Evolutionary conservation across 441 rosid genomes (phyloP).

Genomic region (Gossypium lobatum): DNA sequence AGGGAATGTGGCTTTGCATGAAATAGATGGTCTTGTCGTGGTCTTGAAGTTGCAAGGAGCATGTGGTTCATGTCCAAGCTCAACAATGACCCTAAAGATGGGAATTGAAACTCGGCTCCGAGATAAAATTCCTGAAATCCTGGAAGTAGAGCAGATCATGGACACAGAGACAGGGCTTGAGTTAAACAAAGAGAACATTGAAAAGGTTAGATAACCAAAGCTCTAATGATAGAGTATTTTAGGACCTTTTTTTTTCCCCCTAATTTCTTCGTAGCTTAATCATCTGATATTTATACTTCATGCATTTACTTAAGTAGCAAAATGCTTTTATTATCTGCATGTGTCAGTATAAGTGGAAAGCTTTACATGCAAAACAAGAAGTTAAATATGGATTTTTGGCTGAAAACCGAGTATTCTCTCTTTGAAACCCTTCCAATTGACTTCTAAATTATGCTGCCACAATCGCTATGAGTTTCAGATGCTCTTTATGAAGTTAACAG

Average conservation of each 20-base stretch:
- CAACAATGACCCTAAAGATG: conserved; percentile 68
- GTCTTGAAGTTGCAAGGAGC: conserved; percentile 70
- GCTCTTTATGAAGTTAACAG: not conserved
- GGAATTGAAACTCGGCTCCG: conserved; percentile 66
- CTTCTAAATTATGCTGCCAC: not conserved
- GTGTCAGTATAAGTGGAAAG: not conserved
- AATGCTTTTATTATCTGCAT: not conserved
- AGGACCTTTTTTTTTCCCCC: not conserved
- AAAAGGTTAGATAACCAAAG: conserved; percentile 34
- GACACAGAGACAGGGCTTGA: conserved; percentile 60
- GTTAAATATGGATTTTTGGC: not conserved
- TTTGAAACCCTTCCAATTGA: not conserved
- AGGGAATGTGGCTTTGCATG: conserved; percentile 68
- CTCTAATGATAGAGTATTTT: not conserved
- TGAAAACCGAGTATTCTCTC: not conserved
- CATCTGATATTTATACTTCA: not conserved
- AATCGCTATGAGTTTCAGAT: not conserved
- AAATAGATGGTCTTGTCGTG: conserved; percentile 67
- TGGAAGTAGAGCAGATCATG: conserved; percentile 61
- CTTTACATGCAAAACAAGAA: not conserved
- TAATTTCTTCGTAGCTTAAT: not conserved
- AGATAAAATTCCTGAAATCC: conserved; percentile 63
- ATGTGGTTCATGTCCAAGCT: conserved; percentile 77
- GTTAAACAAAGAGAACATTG: conserved; percentile 49
- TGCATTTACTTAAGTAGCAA: not conserved